A percentile compares a stretch with the other conserved stretches of the same genome.
Evolutionary conservation across 2,329 filamentous ascomycete species (phyloP).

Genomic region (Albophoma yamanashiensis): DNA sequence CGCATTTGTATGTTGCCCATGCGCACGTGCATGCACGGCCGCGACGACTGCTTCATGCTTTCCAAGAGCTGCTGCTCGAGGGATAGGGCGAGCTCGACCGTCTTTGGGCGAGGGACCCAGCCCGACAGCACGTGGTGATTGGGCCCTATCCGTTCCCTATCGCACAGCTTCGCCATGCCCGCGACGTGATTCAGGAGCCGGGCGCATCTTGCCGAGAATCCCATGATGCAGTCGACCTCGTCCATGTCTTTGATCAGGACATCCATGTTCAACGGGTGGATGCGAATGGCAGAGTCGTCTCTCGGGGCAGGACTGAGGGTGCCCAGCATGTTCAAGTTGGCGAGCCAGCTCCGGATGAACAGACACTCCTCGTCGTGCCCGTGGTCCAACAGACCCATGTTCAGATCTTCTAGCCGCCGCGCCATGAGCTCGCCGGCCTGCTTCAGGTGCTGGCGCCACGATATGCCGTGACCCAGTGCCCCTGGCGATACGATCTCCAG

Average conservation of each 20-base stretch:
- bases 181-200: constrained; percentile 70
- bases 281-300: not conserved
- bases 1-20: constrained; percentile 38
- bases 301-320: constrained; percentile 50
- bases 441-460: constrained; percentile 71
- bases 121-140: constrained; percentile 24
- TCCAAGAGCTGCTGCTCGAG: constrained; percentile 52
- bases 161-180: constrained; percentile 58
- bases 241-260: constrained; percentile 21
- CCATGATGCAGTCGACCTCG: constrained; percentile 72
- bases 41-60: constrained; percentile 33
- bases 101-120: constrained; percentile 45
- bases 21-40: constrained; percentile 35
- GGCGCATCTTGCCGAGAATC: constrained; percentile 51
- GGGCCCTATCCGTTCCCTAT: constrained; percentile 49
- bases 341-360: constrained; percentile 74
- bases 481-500: constrained; percentile 75
- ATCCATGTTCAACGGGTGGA: not conserved
- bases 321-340: constrained; percentile 72
- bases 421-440: constrained; percentile 68
- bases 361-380: constrained; percentile 51
- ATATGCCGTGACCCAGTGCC: constrained; percentile 68
- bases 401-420: constrained; percentile 36
- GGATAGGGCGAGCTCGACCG: constrained; percentile 37
- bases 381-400: constrained; percentile 18